These are phyloP conservation scores for Hygrophorus pudorinus DNA, from an alignment of 768 basidiomycete genomes.

Conservation along the genomic window DNA sequence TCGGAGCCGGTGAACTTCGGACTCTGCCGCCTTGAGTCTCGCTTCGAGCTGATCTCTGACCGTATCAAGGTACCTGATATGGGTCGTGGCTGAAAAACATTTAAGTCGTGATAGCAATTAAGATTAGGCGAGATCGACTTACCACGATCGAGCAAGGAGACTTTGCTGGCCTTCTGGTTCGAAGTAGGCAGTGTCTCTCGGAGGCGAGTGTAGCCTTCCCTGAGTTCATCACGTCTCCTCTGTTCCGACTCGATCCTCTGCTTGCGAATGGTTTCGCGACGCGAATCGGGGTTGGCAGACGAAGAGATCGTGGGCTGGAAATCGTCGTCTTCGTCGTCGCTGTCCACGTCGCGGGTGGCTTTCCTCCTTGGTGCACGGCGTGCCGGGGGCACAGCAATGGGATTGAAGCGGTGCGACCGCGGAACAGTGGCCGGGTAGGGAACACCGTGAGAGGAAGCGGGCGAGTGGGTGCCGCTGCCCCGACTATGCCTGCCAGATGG, in stretches of 20 bases:
- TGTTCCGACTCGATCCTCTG: slow-evolving; percentile 94
- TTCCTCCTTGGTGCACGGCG: slow-evolving; percentile 36
- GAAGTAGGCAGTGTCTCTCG: slow-evolving; percentile 84
- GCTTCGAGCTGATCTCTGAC: slow-evolving; percentile 67
- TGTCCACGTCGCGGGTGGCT: slow-evolving; percentile 47
- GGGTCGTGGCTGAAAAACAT: slow-evolving; percentile 53
- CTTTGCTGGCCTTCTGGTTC: slow-evolving; percentile 91
- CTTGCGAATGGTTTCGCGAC: slow-evolving; percentile 83
- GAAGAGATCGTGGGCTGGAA: slow-evolving; percentile 45
- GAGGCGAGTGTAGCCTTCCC: slow-evolving; percentile 84
- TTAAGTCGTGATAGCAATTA: slow-evolving; percentile 8
- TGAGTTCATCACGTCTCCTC: slow-evolving; percentile 83
- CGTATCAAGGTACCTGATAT: slow-evolving; percentile 82
- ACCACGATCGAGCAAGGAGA: slow-evolving; percentile 81
- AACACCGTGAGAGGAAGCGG: slow-evolving; percentile 25
- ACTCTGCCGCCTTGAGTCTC: slow-evolving; percentile 68
- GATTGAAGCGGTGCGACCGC: slow-evolving; percentile 73
- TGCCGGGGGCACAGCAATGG: slow-evolving; percentile 49
- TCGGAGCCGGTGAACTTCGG: slow-evolving; percentile 64
- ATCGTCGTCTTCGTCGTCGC: slow-evolving; percentile 68
- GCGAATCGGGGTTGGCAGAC: slow-evolving; percentile 47
- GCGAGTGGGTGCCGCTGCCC: slow-evolving; percentile 52
- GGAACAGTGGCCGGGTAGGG: slow-evolving; percentile 52
- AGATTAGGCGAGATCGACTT: slow-evolving; percentile 18
- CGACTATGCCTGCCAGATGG: slow-evolving; percentile 59